Percentiles rank a stretch among this genome's conserved stretches.
Conservation (phyloP, 768 basidiomycete species). For the Mycena vitilis region DNA sequence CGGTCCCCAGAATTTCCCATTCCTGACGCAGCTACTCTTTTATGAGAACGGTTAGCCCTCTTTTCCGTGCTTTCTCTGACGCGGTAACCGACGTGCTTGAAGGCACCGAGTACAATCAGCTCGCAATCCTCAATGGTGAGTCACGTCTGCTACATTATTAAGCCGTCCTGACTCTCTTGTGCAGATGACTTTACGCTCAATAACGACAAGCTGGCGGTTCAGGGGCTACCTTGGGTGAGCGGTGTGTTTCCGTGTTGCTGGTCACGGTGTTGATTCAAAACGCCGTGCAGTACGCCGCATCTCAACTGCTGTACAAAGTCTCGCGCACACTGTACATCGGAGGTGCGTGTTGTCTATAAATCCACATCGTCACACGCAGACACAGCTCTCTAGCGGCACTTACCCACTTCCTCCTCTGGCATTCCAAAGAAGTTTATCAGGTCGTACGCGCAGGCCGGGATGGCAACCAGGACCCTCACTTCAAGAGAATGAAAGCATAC, state of each 20-base stretch:
- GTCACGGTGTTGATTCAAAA: no score
- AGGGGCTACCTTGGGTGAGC: slow-evolving; percentile 33
- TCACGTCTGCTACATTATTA: no score
- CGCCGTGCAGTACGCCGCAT: slow-evolving; percentile 51
- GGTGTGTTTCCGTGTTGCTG: no score
- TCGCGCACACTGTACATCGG: slow-evolving; percentile 53
- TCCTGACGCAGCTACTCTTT: slow-evolving; percentile 51
- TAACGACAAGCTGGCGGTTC: slow-evolving; percentile 49
- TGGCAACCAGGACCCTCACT: slow-evolving; percentile 52
- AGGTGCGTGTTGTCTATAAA: slow-evolving; percentile 30
- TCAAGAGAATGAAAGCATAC: slow-evolving; percentile 50
- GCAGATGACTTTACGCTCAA: slow-evolving; percentile 24
- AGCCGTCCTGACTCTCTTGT: no score
- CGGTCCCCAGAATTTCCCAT: slow-evolving; percentile 46
- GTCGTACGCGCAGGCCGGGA: slow-evolving; percentile 48
- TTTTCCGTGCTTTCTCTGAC: no score
- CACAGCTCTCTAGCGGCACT: no score
- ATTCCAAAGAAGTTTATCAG: slow-evolving; percentile 51
- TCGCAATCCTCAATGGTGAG: slow-evolving; percentile 55
- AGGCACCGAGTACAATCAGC: slow-evolving; percentile 61
- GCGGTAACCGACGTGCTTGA: no score
- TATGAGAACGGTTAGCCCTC: slow-evolving; percentile 38
- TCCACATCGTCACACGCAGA: no score
- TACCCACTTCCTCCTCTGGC: slow-evolving; percentile 60
- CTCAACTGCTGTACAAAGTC: slow-evolving; percentile 53